A percentile compares a stretch with the other conserved stretches of the same genome.
Conservation (phyloP, 768 basidiomycete genomes). For the Boletus speciosus region DNA sequence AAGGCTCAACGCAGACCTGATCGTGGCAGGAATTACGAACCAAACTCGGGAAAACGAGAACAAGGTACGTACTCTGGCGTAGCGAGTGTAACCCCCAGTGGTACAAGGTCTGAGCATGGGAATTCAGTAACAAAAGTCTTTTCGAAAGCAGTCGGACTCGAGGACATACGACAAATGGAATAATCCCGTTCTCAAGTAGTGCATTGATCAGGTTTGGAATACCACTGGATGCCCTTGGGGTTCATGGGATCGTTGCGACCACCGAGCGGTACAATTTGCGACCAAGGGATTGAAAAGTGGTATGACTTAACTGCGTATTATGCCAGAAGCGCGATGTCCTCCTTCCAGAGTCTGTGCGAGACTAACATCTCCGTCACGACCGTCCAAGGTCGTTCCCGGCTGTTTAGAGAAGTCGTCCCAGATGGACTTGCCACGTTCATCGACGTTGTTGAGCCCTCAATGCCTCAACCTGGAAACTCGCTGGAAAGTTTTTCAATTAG, state of each 20-base stretch:
- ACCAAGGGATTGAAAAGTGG: slow-evolving; percentile 76
- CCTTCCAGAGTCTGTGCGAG: slow-evolving; percentile 65
- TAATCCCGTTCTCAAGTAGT: slow-evolving; percentile 58
- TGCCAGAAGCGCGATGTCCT: slow-evolving; percentile 60
- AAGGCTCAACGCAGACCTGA: slow-evolving; percentile 72
- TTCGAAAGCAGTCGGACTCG: background rate
- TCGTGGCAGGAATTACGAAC: no score
- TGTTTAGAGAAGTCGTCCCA: slow-evolving; percentile 71
- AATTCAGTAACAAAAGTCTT: background rate
- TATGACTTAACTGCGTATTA: slow-evolving; percentile 68
- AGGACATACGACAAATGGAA: slow-evolving; percentile 61
- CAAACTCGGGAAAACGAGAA: slow-evolving; percentile 3
- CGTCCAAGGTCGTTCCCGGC: slow-evolving; percentile 69
- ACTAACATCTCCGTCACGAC: slow-evolving; percentile 62
- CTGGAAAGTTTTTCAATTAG: slow-evolving; percentile 29
- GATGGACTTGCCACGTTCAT: slow-evolving; percentile 64
- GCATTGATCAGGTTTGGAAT: slow-evolving; percentile 69
- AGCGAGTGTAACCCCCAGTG: slow-evolving; percentile 72
- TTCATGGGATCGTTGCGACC: slow-evolving; percentile 74
- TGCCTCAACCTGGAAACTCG: slow-evolving; percentile 72
- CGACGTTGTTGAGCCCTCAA: slow-evolving; percentile 64
- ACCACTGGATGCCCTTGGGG: slow-evolving; percentile 63
- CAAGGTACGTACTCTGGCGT: slow-evolving; percentile 45
- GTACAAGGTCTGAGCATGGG: slow-evolving; percentile 51
- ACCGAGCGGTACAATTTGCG: slow-evolving; percentile 69